Conservation (phyloP, 495 filamentous ascomycete species). For the Tuber magnatum region DNA sequence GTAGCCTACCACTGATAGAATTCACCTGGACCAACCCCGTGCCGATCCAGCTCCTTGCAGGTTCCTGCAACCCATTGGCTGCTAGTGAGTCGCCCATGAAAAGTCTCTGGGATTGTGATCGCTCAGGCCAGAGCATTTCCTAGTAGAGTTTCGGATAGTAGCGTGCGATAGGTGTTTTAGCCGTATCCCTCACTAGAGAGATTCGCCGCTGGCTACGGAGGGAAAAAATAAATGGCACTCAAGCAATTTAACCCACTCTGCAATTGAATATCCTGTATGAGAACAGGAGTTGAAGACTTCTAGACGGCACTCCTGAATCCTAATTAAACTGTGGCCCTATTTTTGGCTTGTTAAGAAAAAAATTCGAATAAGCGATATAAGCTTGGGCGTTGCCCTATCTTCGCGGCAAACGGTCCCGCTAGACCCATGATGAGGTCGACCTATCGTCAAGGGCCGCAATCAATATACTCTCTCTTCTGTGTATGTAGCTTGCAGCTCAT, state of each 20-base stretch:
- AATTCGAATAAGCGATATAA: background rate
- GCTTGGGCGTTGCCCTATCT: too few species aligned
- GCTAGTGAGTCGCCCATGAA: background rate
- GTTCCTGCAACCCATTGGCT: background rate
- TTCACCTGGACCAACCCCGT: background rate
- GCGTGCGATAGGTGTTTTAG: background rate
- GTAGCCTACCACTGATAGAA: background rate
- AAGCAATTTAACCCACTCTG: too few species aligned
- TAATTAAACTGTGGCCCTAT: background rate
- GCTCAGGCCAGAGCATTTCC: too few species aligned
- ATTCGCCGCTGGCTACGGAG: background rate
- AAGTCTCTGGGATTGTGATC: background rate
- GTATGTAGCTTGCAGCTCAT: background rate
- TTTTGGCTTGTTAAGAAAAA: background rate
- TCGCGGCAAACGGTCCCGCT: background rate
- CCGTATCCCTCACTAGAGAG: background rate
- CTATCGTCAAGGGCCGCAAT: background rate
- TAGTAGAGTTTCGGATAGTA: background rate
- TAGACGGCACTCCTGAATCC: background rate
- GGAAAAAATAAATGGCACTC: too few species aligned
- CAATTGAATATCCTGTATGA: background rate
- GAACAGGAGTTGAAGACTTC: background rate
- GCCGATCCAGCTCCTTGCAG: background rate
- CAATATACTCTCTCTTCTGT: background rate
- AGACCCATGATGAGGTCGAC: too few species aligned